Conservation (phyloP, 257 asterid genomes). For the Cordia subcordata region DNA sequence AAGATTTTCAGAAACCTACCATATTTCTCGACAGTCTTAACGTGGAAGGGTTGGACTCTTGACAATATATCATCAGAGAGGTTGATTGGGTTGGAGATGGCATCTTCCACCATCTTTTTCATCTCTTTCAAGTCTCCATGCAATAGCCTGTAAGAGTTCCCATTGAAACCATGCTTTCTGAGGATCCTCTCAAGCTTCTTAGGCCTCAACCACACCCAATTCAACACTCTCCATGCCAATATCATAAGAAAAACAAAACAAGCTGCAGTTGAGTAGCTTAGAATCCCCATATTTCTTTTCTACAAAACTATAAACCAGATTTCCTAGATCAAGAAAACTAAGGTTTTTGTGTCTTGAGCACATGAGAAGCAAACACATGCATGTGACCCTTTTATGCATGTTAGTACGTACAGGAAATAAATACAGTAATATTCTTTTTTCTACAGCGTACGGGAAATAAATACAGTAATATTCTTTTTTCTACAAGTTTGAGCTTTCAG, state of each 20-base stretch:
- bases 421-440: too few species aligned
- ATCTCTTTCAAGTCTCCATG: conserved; percentile 12
- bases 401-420: too few species aligned
- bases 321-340: too few species aligned
- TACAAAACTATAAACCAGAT: too few species aligned
- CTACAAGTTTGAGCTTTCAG: too few species aligned
- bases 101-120: not conserved
- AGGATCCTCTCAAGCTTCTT: conserved; percentile 8
- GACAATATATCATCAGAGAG: conserved; percentile 24
- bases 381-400: too few species aligned
- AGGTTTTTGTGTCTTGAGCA: too few species aligned
- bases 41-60: conserved; percentile 17
- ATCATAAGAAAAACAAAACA: not conserved
- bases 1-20: conserved; percentile 7
- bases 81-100: conserved; percentile 15
- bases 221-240: conserved; percentile 8
- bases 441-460: too few species aligned
- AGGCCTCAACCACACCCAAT: conserved; percentile 9
- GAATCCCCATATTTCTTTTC: conserved; percentile 18
- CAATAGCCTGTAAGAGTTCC: conserved; percentile 8
- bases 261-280: not conserved
- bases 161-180: conserved; percentile 7
- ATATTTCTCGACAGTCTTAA: conserved; percentile 13
- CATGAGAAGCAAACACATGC: too few species aligned
- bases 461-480: too few species aligned